Percentiles rank a stretch among this genome's conserved stretches.
phyloP scores from a whole-genome alignment of 306 rosid species.

The Quercus aquifolioides region DNA sequence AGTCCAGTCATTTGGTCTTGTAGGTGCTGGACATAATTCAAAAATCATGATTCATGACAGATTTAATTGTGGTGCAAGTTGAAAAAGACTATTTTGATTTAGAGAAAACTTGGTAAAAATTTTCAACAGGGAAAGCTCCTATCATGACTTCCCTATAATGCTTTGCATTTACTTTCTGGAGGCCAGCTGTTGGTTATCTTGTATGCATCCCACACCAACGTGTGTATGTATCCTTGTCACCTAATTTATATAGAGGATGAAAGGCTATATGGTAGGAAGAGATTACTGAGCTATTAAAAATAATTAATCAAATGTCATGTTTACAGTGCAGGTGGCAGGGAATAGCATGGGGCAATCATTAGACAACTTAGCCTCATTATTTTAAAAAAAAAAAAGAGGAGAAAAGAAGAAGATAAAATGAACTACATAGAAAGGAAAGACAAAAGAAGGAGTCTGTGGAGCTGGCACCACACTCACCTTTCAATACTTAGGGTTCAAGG shows the following conservation, averaged over 20 bases:
- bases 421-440: not conserved
- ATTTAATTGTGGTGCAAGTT: not conserved
- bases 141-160: not conserved
- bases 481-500: not conserved
- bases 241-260: too few relatives aligned
- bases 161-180: not conserved
- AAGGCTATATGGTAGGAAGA: too few relatives aligned
- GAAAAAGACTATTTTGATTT: not conserved
- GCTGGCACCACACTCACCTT: not conserved
- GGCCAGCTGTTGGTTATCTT: not conserved
- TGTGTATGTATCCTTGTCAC: too few relatives aligned
- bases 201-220: too few relatives aligned
- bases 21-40: not conserved
- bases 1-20: not conserved
- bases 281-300: too few relatives aligned
- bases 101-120: not conserved
- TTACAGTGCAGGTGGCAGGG: not conserved
- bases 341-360: not conserved
- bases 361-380: not conserved
- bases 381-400: not conserved
- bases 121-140: not conserved
- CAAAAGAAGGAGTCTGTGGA: not conserved
- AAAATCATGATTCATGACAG: not conserved
- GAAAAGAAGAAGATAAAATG: not conserved
- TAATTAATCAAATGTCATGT: too few relatives aligned